Percentiles rank a stretch among this genome's conserved stretches.
Conservation (phyloP, 805 yeast genomes). For the Zygosaccharomyces siamensis region DNA sequence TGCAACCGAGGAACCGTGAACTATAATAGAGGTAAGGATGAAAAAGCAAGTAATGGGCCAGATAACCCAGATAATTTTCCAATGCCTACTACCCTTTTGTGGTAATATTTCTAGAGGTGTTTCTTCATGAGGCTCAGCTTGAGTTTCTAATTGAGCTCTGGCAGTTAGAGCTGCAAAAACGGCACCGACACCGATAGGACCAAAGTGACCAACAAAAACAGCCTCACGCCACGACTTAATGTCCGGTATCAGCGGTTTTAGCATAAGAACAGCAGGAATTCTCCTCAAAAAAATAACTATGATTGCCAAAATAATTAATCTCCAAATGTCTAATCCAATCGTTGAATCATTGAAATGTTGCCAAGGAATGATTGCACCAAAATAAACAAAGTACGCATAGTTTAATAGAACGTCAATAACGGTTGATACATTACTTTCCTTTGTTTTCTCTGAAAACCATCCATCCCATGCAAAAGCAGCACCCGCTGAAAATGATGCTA, state of each 20-base stretch:
- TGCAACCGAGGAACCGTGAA: constrained; percentile 90
- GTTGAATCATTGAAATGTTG: constrained; percentile 56
- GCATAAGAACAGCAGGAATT: constrained; percentile 70
- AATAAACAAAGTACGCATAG: constrained; percentile 81
- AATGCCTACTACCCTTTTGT: constrained; percentile 44
- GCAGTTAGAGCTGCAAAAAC: constrained; percentile 79
- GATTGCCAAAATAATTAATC: constrained; percentile 68
- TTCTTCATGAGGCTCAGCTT: constrained; percentile 41
- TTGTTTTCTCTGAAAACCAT: constrained; percentile 75
- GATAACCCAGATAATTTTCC: constrained; percentile 53
- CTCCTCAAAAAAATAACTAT: constrained; percentile 72
- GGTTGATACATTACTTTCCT: constrained; percentile 80
- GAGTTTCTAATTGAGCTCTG: constrained; percentile 60
- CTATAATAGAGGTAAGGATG: constrained; percentile 74
- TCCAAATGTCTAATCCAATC: constrained; percentile 72
- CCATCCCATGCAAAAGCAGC: constrained; percentile 95
- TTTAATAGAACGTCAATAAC: constrained; percentile 83
- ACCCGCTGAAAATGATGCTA: constrained; percentile 89
- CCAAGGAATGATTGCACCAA: constrained; percentile 93
- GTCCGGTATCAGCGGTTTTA: constrained; percentile 81
- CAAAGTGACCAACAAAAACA: constrained; percentile 89
- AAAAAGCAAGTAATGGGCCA: constrained; percentile 86
- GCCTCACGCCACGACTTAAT: constrained; percentile 92
- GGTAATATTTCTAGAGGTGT: constrained; percentile 56
- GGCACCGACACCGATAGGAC: constrained; percentile 95